Evolutionary conservation across 1,284 basidiomycete genomes (phyloP), one percentile per base, ranked within the genome.

Genomic region (Leccinum holopus): DNA sequence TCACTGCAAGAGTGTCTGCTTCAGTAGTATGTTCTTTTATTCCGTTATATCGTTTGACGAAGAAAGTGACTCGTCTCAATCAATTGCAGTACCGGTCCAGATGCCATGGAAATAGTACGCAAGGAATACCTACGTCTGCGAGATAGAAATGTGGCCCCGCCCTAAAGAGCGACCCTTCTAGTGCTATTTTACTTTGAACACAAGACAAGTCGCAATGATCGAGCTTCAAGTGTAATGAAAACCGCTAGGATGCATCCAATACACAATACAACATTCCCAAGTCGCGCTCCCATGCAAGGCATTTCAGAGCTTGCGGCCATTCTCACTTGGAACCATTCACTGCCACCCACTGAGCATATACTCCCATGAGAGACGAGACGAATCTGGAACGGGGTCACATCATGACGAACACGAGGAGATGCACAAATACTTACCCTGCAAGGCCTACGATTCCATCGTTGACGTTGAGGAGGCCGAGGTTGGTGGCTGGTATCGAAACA

Each of bases 401-500:
- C 44, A 57, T 54, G 21, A 55, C 4, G 44, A 30, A 57, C 5
- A 49, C 12, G 32, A 16, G 33, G 44, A 7, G 25, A 58, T 10
- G 41, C 9, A 21, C 32, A 10, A 9, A 21, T 10, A 78, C 85
- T 69, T 70, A 95, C 91, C 95, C 95, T 68, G 92, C 84, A 62
- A 91, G 79, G 63, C 95, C 95, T 39, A 96, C 78, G 18, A 87
- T 73, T 53, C 97, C 97, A 65, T 99, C 97, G 74, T 92, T 95
- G 68, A 97, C 73, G 69, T 86, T 84, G 67, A 91, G 83, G 64
- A 93, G 80, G 55, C 90, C 94, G 54, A 95, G 82, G 65, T 85
- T 90, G 53, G 91, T 90, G 11, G 95, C 92, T 11, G 97, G 97
- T 72, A 96, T 87, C 87, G 92, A 94, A 67, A 95, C 77, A 73